phyloP scores from a whole-genome alignment of 345 rosid genomes.

The Balakata baccata region DNA sequence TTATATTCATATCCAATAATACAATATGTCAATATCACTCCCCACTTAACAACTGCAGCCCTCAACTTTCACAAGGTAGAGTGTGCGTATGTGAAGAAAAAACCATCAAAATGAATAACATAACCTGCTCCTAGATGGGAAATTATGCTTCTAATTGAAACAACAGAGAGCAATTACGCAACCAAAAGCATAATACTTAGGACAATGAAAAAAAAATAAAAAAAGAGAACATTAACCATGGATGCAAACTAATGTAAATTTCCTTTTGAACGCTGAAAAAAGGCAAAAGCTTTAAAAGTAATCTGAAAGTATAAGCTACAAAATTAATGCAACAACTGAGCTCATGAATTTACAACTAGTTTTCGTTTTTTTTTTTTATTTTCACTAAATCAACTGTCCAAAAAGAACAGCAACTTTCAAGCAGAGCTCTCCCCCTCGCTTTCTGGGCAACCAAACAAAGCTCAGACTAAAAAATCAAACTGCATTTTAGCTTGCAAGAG shows the following conservation, averaged over 20 bases:
- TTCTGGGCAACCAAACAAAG: constrained; percentile 28
- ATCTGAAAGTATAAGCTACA: neutral
- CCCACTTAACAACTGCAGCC: neutral
- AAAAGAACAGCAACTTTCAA: neutral
- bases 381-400: neutral
- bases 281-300: neutral
- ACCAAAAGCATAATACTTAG: neutral
- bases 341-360: neutral
- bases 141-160: neutral
- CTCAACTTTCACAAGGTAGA: neutral
- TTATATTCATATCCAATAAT: too few species aligned
- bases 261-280: neutral
- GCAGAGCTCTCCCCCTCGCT: neutral
- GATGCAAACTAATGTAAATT: neutral
- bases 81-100: neutral
- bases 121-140: constrained; percentile 1
- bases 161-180: neutral
- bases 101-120: neutral
- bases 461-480: constrained; percentile 18
- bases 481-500: constrained; percentile 22
- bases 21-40: too few species aligned
- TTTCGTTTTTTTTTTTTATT: neutral
- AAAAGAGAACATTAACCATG: neutral
- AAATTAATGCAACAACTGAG: neutral
- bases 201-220: neutral